A percentile compares a stretch with the other conserved stretches of the same genome.
phyloP scores from a whole-genome alignment of 1,284 basidiomycete species.

The Boletellus deceptivus region DNA sequence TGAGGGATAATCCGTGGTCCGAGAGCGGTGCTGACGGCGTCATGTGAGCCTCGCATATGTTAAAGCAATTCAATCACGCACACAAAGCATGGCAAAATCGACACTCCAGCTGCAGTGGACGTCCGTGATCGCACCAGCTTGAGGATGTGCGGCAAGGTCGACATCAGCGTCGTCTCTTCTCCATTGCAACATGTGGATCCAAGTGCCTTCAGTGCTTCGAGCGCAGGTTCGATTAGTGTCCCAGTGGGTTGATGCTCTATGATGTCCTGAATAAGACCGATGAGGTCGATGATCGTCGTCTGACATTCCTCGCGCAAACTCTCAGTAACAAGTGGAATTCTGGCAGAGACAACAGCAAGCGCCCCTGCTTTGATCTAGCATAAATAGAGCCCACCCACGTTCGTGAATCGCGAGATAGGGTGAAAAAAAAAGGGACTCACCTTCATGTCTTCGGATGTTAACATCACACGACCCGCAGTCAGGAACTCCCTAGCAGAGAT shows the following conservation, averaged over 20 bases:
- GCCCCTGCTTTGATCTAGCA: slow-evolving; percentile 59
- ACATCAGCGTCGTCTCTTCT: slow-evolving; percentile 66
- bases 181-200: slow-evolving; percentile 54
- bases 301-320: slow-evolving; percentile 55
- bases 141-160: slow-evolving; percentile 59
- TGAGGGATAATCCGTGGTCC: slow-evolving; percentile 85
- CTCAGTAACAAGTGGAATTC: slow-evolving; percentile 61
- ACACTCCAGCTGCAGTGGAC: slow-evolving; percentile 44
- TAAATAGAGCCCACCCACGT: not conserved
- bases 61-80: slow-evolving; percentile 32
- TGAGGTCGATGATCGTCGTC: slow-evolving; percentile 49
- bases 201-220: slow-evolving; percentile 60
- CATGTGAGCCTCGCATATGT: slow-evolving; percentile 8
- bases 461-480: slow-evolving; percentile 48
- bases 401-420: not conserved
- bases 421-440: slow-evolving; percentile 32
- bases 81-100: slow-evolving; percentile 60
- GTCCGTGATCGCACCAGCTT: slow-evolving; percentile 42
- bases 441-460: slow-evolving; percentile 48
- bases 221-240: slow-evolving; percentile 43
- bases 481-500: slow-evolving; percentile 71
- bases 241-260: slow-evolving; percentile 44
- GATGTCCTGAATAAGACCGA: slow-evolving; percentile 48
- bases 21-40: slow-evolving; percentile 56
- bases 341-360: slow-evolving; percentile 63